These are phyloP conservation scores for Chlorophyllum brunneum DNA, from an alignment of 768 basidiomycete species.

Conservation along the genomic window DNA sequence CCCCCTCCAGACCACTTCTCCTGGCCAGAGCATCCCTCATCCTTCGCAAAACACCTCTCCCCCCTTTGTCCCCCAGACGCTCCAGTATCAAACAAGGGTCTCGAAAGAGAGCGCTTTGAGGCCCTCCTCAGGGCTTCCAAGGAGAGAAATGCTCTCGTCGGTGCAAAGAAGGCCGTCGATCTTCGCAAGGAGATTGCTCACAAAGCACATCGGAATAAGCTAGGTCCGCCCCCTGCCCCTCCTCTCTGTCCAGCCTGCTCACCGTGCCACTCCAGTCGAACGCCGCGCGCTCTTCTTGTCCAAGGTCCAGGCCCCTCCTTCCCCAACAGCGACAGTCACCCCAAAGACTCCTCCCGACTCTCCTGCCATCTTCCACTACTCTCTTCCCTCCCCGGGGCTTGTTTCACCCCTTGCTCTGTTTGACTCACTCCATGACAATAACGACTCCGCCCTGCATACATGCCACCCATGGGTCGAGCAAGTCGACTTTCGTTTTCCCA, in stretches of 20 bases:
- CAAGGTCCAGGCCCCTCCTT: conserved; percentile 66
- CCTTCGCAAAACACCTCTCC: conserved; percentile 41
- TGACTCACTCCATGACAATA: conserved; percentile 40
- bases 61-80: conserved; percentile 44
- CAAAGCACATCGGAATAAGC: conserved; percentile 69
- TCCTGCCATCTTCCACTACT: conserved; percentile 64
- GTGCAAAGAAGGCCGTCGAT: conserved; percentile 43
- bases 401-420: conserved; percentile 59
- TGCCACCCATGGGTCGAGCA: conserved; percentile 60
- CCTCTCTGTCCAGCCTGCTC: neutral
- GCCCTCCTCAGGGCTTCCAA: conserved; percentile 57
- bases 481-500: conserved; percentile 53
- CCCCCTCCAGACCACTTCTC: conserved; percentile 48
- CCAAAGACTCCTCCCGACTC: conserved; percentile 71
- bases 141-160: conserved; percentile 46
- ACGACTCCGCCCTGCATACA: conserved; percentile 20
- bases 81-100: conserved; percentile 41
- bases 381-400: conserved; percentile 65
- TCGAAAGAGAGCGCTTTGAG: conserved; percentile 62
- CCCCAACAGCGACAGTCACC: conserved; percentile 49
- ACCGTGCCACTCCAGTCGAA: conserved; percentile 43
- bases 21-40: too few species aligned
- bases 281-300: conserved; percentile 74
- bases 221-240: conserved; percentile 46
- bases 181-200: conserved; percentile 73